Percentiles rank a stretch among this genome's conserved stretches.
phyloP scores from a whole-genome alignment of 495 filamentous ascomycete species.

The Schizothecium vesticola region DNA sequence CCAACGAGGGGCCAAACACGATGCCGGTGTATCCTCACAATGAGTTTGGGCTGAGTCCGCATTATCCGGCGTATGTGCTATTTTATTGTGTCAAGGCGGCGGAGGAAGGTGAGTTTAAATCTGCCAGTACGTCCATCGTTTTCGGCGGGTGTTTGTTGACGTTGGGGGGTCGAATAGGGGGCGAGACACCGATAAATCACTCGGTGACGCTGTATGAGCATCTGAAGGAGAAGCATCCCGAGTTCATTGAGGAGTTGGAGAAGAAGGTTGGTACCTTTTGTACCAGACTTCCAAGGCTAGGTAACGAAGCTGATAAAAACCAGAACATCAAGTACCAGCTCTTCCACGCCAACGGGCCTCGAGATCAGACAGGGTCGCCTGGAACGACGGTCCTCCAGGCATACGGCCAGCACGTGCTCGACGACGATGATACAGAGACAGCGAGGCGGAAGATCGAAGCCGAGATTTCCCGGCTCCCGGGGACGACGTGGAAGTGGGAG shows the following conservation, averaged over 20 bases:
- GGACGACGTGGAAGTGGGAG: constrained; percentile 46
- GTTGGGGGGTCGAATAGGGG: constrained; percentile 24
- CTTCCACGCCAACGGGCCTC: constrained; percentile 22
- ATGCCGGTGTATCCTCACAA: constrained; percentile 51
- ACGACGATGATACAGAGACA: constrained; percentile 42
- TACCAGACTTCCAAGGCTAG: background rate
- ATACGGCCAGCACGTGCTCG: constrained; percentile 46
- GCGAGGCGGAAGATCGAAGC: constrained; percentile 43
- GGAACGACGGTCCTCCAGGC: constrained; percentile 49
- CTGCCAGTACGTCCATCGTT: background rate
- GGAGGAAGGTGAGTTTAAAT: constrained; percentile 9
- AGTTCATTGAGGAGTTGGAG: constrained; percentile 42
- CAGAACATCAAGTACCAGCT: constrained; percentile 41
- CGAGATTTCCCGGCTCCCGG: constrained; percentile 44
- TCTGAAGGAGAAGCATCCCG: constrained; percentile 41
- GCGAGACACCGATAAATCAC: constrained; percentile 49
- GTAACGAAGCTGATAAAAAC: background rate
- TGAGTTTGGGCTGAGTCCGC: constrained; percentile 49
- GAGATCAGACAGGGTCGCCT: constrained; percentile 38
- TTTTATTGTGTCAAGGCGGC: constrained; percentile 42
- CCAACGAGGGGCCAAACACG: constrained; percentile 49
- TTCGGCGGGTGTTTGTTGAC: background rate
- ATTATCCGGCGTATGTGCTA: constrained; percentile 50
- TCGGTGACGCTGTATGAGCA: constrained; percentile 48
- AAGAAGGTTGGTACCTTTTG: constrained; percentile 26